phyloP scores from a whole-genome alignment of 75 land plant genomes.

The Larix kaempferi region DNA sequence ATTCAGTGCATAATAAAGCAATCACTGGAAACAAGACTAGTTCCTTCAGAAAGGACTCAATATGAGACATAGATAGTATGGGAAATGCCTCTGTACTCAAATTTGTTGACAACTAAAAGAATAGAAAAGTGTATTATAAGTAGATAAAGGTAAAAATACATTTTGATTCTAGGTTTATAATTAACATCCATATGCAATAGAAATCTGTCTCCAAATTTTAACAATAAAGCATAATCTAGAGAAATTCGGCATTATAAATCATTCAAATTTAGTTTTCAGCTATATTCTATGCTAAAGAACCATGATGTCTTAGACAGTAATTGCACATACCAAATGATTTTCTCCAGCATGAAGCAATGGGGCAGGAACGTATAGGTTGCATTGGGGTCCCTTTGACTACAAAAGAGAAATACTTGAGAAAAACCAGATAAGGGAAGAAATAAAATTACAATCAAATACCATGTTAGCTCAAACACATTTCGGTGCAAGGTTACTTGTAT shows the following conservation, averaged over 20 bases:
- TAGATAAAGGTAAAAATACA: too few relatives aligned
- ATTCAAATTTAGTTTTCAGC: not conserved
- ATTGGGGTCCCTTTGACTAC: slow-evolving; percentile 88
- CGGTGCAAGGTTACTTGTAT: not conserved
- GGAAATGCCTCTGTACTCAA: not conserved
- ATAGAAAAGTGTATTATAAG: not conserved
- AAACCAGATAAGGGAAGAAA: slow-evolving; percentile 1
- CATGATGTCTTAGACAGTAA: not conserved
- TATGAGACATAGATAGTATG: not conserved
- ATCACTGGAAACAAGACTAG: not conserved
- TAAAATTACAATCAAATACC: not conserved
- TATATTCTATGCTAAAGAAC: not conserved
- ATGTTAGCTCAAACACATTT: not conserved
- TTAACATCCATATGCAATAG: not conserved
- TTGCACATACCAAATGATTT: slow-evolving; percentile 64
- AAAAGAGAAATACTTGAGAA: slow-evolving; percentile 9
- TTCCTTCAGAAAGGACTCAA: not conserved
- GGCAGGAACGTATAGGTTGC: slow-evolving; percentile 91
- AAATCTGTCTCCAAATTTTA: not conserved
- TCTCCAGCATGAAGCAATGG: slow-evolving; percentile 69
- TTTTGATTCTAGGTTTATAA: not conserved
- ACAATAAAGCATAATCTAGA: not conserved
- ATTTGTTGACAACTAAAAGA: not conserved
- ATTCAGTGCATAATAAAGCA: not conserved
- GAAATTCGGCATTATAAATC: not conserved